phyloP scores from a whole-genome alignment of 2,329 filamentous ascomycete genomes.

The Karstenula rhodostoma region DNA sequence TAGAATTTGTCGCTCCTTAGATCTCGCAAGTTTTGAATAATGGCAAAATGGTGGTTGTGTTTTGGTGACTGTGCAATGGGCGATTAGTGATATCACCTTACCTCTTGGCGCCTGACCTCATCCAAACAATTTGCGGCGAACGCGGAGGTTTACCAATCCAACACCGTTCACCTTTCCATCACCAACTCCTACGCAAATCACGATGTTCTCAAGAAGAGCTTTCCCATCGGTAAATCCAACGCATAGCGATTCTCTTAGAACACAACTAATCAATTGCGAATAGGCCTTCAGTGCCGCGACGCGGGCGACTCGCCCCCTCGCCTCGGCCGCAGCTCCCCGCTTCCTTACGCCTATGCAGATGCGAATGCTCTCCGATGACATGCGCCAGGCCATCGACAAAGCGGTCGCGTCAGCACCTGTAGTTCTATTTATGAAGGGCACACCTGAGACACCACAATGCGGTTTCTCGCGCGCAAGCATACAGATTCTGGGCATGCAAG shows the following conservation, averaged over 20 bases:
- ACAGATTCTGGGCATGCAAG: conserved; percentile 92
- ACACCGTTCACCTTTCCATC: conserved; percentile 21
- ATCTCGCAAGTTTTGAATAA: no score
- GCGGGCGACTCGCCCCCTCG: conserved; percentile 40
- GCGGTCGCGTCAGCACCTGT: conserved; percentile 88
- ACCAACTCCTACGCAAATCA: conserved; percentile 25
- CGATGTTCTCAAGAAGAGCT: conserved; percentile 50
- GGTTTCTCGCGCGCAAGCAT: conserved; percentile 95
- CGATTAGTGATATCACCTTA: conserved; percentile 21
- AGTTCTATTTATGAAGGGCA: conserved; percentile 99
- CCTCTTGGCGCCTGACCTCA: conserved; percentile 27
- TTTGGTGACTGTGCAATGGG: neutral
- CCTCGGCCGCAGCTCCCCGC: conserved; percentile 51
- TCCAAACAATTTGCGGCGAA: conserved; percentile 36
- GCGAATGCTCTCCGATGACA: conserved; percentile 82
- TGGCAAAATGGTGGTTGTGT: neutral
- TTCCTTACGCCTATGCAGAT: conserved; percentile 58
- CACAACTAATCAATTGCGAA: conserved; percentile 18
- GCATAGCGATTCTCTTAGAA: neutral
- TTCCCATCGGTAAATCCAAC: conserved; percentile 42
- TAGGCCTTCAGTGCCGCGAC: conserved; percentile 49
- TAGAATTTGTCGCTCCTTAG: no score
- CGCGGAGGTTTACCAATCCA: conserved; percentile 26
- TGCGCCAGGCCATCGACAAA: conserved; percentile 84
- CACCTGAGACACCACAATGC: conserved; percentile 93